Evolutionary conservation across 2,329 filamentous ascomycete species (phyloP).

Genomic region (Beauveria sp.): DNA sequence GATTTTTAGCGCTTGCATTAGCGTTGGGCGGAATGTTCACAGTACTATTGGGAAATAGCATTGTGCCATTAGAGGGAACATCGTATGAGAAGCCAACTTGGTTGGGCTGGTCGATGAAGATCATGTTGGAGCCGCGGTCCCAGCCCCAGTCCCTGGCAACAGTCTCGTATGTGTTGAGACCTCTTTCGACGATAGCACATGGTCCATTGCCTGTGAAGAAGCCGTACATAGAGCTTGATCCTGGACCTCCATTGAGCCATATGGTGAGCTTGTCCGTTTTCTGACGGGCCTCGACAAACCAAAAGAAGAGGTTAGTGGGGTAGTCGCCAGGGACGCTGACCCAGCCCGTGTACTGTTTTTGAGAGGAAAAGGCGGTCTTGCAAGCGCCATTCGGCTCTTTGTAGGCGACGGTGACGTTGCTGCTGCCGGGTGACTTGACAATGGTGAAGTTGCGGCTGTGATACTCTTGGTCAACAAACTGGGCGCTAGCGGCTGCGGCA

Average conservation of each 20-base stretch:
- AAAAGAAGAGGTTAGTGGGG: conserved; percentile 45
- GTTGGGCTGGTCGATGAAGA: conserved; percentile 59
- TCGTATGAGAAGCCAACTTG: conserved; percentile 66
- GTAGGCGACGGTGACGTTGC: conserved; percentile 59
- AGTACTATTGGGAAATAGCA: conserved; percentile 37
- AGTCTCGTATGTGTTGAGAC: conserved; percentile 44
- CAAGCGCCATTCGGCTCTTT: conserved; percentile 55
- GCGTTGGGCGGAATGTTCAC: conserved; percentile 22
- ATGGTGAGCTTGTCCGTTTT: conserved; percentile 41
- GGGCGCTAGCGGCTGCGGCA: conserved; percentile 19
- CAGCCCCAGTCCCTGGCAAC: conserved; percentile 56
- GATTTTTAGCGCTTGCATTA: conserved; percentile 14
- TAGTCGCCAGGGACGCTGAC: conserved; percentile 52
- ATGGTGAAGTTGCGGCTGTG: conserved; percentile 40
- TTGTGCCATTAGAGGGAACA: conserved; percentile 51
- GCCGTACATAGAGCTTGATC: conserved; percentile 56
- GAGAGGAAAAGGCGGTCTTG: conserved; percentile 53
- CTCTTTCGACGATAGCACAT: conserved; percentile 41
- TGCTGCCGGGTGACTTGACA: conserved; percentile 54
- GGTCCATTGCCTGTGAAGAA: conserved; percentile 55
- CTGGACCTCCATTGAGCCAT: conserved; percentile 63
- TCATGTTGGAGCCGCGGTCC: conserved; percentile 48
- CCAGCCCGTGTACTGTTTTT: conserved; percentile 67
- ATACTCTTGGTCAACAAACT: conserved; percentile 26
- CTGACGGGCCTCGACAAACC: conserved; percentile 40